A percentile compares a stretch with the other conserved stretches of the same genome.
These are phyloP conservation scores for Aspergillus wentii DNA, from an alignment of 495 filamentous ascomycete species.

Conservation along the genomic window DNA sequence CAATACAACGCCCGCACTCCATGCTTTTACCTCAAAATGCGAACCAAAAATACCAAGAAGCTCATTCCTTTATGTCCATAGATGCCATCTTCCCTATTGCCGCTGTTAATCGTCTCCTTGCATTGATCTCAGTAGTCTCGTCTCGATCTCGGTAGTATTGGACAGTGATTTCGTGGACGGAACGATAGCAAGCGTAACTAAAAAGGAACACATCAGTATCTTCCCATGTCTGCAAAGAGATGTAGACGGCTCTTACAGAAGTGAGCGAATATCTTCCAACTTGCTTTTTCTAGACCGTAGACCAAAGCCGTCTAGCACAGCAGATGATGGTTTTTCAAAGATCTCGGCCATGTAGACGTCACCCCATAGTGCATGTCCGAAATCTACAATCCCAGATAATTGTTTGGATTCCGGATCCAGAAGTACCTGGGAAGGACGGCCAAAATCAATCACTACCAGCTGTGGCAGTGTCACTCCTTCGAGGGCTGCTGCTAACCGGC, in stretches of 20 bases:
- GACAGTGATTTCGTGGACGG: slow-evolving; percentile 30
- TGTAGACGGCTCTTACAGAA: slow-evolving; percentile 24
- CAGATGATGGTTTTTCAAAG: slow-evolving; percentile 29
- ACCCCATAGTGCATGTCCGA: slow-evolving; percentile 45
- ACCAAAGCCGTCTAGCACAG: slow-evolving; percentile 37
- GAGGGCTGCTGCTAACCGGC: slow-evolving; percentile 41
- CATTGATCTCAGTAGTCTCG: slow-evolving; percentile 32
- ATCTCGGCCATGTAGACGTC: slow-evolving; percentile 44
- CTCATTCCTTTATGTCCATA: no score
- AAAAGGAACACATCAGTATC: slow-evolving; percentile 2
- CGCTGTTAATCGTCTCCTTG: slow-evolving; percentile 30
- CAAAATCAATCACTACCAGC: slow-evolving; percentile 54
- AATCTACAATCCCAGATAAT: slow-evolving; percentile 41
- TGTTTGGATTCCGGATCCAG: slow-evolving; percentile 45
- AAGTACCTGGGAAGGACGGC: slow-evolving; percentile 51
- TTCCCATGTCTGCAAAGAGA: background rate
- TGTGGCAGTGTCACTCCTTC: slow-evolving; percentile 53
- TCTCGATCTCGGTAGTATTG: slow-evolving; percentile 39
- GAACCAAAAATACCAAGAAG: no score
- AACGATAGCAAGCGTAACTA: slow-evolving; percentile 41
- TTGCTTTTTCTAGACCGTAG: slow-evolving; percentile 15
- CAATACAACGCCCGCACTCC: no score
- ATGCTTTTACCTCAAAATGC: no score
- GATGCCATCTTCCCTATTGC: slow-evolving; percentile 21
- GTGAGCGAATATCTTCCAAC: slow-evolving; percentile 22